Conservation (phyloP, 164 flowering plant species). For the Tetracentron sinense region DNA sequence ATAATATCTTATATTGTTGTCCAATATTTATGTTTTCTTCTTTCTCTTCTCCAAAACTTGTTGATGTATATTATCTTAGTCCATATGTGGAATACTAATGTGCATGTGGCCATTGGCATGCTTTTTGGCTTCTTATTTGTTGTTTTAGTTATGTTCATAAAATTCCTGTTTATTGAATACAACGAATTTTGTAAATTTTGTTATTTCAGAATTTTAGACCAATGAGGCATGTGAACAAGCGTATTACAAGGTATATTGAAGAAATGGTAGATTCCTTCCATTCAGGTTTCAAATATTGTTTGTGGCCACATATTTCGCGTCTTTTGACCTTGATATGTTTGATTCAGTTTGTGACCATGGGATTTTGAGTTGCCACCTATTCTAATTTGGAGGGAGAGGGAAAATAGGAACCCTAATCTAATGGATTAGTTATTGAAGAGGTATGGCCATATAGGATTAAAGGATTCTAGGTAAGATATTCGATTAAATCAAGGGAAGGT, state of each 20-base stretch:
- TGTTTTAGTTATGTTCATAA: background rate
- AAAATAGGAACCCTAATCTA: too few relatives aligned
- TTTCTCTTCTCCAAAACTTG: too few relatives aligned
- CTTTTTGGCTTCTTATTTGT: background rate
- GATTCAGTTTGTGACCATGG: too few relatives aligned
- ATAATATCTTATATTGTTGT: too few relatives aligned
- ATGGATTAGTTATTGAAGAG: too few relatives aligned
- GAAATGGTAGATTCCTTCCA: background rate
- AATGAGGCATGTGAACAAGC: conserved; percentile 87
- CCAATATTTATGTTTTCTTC: too few relatives aligned
- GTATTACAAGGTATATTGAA: conserved; percentile 72
- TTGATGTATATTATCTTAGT: background rate
- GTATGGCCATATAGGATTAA: too few relatives aligned
- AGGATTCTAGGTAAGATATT: too few relatives aligned
- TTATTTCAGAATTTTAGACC: conserved; percentile 70
- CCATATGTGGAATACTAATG: background rate
- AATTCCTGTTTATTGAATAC: background rate
- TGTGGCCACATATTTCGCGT: background rate
- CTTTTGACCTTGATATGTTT: background rate
- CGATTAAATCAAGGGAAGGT: too few relatives aligned
- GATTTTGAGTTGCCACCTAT: too few relatives aligned
- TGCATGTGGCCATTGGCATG: background rate
- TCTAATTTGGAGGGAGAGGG: too few relatives aligned
- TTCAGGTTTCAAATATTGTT: background rate
- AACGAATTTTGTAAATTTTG: background rate